Base-by-base conservation (phyloP, 352 stramenopile genomes). In the Aphanomyces astaci region DNA sequence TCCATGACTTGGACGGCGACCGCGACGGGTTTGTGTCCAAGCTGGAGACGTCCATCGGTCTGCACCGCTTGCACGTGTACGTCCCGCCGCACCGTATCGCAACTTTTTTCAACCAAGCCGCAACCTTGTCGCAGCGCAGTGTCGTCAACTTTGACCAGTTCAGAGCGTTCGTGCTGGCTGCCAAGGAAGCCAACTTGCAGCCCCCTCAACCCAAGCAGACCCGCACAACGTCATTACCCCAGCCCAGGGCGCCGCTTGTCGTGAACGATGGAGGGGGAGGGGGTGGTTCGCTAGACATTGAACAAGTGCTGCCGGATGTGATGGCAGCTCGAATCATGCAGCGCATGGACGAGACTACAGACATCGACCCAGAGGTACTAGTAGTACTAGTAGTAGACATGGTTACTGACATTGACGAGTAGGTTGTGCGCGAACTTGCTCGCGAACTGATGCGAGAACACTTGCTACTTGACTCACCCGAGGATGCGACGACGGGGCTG, bases 1-100 rank as follows among this genome's bases (percentile, higher is more conserved):
- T 94, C 57, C 88, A 73, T 39, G 82, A 91, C 55, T 64, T 94
- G 46, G 85, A 94, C 59, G 60, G 66, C 0, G 78, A 94, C 57
- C 78, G 73, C 30, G 83, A 94, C 55, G 81, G 85, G 1, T 77
- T 80, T 39, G 65, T 94, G 51, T 91, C 88, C 56, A 81, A 82
- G 1, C 78, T 91, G 39, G 82, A 94, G 66, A 82, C 73, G 24
- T 91, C 76, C 19, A 77, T 94, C 39, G 85, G 83, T 22, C 73
- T 94, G 3, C 79, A 92, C 66, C 79, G 85, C 1, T 71, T 94
- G 15, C 82, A 88, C 31, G 80, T 94, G 60, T 57, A 74, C 1
- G 78, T 92, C 1, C 66, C 79, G 9, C 83, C 82, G 4, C 40
- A 76, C 15, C 80, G 76, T 33, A 88, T 94, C 30, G 75, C 81